These are phyloP conservation scores for Paspalum vaginatum DNA, from an alignment of 176 grass and related monocot genomes.

Conservation along the genomic window DNA sequence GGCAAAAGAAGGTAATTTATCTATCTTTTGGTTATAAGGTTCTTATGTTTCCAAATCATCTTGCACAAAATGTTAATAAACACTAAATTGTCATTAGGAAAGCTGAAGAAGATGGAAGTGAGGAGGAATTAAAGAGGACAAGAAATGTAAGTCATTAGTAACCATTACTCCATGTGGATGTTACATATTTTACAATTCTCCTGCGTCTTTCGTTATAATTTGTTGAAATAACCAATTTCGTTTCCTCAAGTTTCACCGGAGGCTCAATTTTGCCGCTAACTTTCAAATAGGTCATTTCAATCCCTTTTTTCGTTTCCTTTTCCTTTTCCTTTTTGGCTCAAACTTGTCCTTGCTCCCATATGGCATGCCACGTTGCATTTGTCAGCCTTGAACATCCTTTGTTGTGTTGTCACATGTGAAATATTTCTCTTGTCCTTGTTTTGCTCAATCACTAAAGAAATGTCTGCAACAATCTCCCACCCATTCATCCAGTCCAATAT, in stretches of 20 bases:
- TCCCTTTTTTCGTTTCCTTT: neutral
- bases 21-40: conserved; percentile 15
- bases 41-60: conserved; percentile 2
- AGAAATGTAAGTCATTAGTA: conserved; percentile 54
- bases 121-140: conserved; percentile 55
- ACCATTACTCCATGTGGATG: conserved; percentile 5
- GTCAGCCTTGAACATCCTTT: neutral
- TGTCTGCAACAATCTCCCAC: neutral
- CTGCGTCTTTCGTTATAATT: neutral
- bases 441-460: neutral
- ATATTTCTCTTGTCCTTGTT: conserved; percentile 6
- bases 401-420: neutral
- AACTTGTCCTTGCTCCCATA: neutral
- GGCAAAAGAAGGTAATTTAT: conserved; percentile 53
- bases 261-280: neutral
- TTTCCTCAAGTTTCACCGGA: neutral
- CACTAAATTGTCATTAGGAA: conserved; percentile 49
- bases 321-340: neutral
- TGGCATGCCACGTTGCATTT: neutral
- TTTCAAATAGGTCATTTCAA: neutral
- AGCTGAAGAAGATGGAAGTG: conserved; percentile 55
- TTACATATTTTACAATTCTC: neutral
- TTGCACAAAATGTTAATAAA: conserved; percentile 16
- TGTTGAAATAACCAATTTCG: neutral
- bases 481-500: neutral